Evolutionary conservation across 2,329 filamentous ascomycete genomes (phyloP).

Genomic region (Dryadomyces sulphureus): DNA sequence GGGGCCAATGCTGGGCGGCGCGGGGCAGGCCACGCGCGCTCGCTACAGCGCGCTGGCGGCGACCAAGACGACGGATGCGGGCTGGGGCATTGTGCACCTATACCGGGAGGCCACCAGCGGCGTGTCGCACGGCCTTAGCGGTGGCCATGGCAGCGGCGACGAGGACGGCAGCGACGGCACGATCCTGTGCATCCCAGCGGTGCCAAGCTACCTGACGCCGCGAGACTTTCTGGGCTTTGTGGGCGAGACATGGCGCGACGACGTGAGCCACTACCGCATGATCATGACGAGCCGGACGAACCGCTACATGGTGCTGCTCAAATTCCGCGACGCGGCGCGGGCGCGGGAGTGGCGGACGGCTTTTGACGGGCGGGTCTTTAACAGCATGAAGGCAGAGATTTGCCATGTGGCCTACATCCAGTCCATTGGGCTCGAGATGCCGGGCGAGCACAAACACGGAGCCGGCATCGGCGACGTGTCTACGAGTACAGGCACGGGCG

Average conservation of each 20-base stretch:
- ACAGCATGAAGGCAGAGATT: conserved; percentile 84
- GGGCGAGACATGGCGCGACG: conserved; percentile 69
- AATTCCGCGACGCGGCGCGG: conserved; percentile 62
- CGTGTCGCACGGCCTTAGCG: conserved; percentile 8
- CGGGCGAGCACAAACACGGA: conserved; percentile 17
- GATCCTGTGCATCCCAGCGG: conserved; percentile 82
- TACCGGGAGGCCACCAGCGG: conserved; percentile 56
- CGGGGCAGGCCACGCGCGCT: conserved; percentile 70
- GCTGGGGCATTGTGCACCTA: conserved; percentile 87
- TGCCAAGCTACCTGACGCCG: conserved; percentile 85
- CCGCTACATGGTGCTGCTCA: conserved; percentile 90
- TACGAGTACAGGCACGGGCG: conserved; percentile 8
- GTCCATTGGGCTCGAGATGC: conserved; percentile 70
- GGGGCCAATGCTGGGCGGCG: conserved; percentile 38
- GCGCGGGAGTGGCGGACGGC: conserved; percentile 70
- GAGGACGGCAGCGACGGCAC: conserved; percentile 47
- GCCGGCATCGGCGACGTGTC: neutral
- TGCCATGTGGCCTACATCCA: conserved; percentile 93
- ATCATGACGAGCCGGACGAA: conserved; percentile 81
- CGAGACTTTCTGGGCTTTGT: conserved; percentile 85
- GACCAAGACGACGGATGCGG: conserved; percentile 59
- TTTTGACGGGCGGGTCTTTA: conserved; percentile 90
- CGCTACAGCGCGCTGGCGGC: conserved; percentile 53
- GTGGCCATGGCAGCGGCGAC: neutral
- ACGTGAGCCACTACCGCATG: conserved; percentile 89